Conservation (phyloP, 257 asterid species). For the Jacaranda mimosifolia region DNA sequence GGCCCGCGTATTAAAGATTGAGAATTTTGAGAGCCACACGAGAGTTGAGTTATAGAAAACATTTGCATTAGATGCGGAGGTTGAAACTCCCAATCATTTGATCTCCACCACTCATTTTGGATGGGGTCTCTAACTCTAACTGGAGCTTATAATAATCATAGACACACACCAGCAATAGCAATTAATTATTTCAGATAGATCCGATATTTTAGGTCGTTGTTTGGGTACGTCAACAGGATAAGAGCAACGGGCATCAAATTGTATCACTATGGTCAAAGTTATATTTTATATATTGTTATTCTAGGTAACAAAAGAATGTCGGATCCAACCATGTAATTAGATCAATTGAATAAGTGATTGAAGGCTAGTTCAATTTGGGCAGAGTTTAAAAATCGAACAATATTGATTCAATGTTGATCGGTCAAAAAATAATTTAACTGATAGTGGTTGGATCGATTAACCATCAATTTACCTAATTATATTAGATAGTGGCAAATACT, state of each 20-base stretch:
- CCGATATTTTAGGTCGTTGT: constrained; percentile 1
- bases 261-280: too few relatives aligned
- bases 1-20: constrained; percentile 27
- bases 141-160: background rate
- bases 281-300: too few relatives aligned
- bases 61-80: constrained; percentile 45
- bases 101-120: constrained; percentile 41
- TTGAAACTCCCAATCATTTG: constrained; percentile 51
- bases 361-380: too few relatives aligned
- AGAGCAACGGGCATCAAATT: background rate
- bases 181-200: constrained; percentile 27
- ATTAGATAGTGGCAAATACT: too few relatives aligned
- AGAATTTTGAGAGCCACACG: constrained; percentile 30
- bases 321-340: too few relatives aligned
- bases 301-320: too few relatives aligned
- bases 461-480: too few relatives aligned
- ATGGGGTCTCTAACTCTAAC: background rate
- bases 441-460: too few relatives aligned
- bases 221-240: constrained; percentile 33
- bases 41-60: background rate
- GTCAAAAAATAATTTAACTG: too few relatives aligned
- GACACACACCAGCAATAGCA: background rate
- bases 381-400: too few relatives aligned
- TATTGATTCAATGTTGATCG: too few relatives aligned
- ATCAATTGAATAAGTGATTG: too few relatives aligned